phyloP scores from a whole-genome alignment of 768 basidiomycete species.

The Macrolepiota dolichaula region DNA sequence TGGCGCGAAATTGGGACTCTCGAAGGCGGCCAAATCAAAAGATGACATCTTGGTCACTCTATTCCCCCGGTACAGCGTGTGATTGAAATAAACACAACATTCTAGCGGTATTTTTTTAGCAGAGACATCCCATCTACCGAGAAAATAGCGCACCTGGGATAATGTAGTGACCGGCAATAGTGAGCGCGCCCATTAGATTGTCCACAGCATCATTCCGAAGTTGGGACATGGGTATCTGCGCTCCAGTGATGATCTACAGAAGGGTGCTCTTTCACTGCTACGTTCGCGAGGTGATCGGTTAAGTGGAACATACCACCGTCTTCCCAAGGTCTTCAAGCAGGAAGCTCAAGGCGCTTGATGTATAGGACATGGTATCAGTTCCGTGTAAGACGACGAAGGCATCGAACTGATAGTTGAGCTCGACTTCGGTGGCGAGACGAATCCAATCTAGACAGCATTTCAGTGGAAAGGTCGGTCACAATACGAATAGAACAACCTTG shows the following conservation, averaged over 20 bases:
- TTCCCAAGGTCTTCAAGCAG: constrained; percentile 91
- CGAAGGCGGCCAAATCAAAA: constrained; percentile 79
- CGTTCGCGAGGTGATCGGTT: neutral
- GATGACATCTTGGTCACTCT: constrained; percentile 81
- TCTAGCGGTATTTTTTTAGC: constrained; percentile 37
- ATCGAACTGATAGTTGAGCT: constrained; percentile 90
- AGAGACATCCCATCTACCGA: neutral
- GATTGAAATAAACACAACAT: constrained; percentile 87
- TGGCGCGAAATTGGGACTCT: constrained; percentile 80
- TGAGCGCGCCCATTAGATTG: constrained; percentile 85
- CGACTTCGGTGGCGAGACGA: constrained; percentile 86
- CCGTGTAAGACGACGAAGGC: constrained; percentile 91
- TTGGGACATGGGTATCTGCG: constrained; percentile 90
- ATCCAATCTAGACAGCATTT: constrained; percentile 67
- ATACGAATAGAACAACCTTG: constrained; percentile 42
- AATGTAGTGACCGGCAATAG: constrained; percentile 86
- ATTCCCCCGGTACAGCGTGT: constrained; percentile 83
- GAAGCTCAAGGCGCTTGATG: constrained; percentile 86
- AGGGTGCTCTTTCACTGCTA: neutral
- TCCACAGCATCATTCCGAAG: constrained; percentile 94
- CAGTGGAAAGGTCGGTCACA: too few species aligned
- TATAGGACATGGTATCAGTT: constrained; percentile 90
- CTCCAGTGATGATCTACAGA: constrained; percentile 80
- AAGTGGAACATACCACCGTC: constrained; percentile 58
- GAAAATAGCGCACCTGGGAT: constrained; percentile 67